Base-by-base conservation (phyloP, 2,329 filamentous ascomycete species). In the Diaporthe eres region DNA sequence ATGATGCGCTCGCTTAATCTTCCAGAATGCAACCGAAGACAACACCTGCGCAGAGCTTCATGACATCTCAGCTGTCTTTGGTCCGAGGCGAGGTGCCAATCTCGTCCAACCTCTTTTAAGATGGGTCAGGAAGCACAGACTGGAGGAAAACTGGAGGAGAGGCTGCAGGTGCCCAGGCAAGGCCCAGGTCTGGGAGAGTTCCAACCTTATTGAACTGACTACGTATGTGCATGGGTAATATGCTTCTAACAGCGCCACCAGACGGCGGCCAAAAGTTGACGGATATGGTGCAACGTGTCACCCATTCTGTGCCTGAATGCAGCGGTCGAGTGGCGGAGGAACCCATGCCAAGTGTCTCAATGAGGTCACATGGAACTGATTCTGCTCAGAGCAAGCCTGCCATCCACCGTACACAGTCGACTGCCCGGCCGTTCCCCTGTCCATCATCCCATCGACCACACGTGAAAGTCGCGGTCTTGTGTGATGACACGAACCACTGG, bases 221-320 rank as follows among this genome's bases (percentile, higher is more conserved):
- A 37, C 25, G 28, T 22, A 49, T n/a, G 42, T 58, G 74, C 77
- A 67, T 57, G 71, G 72, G 76, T 81, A 79, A 81, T 78, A 83
- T 81, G 76, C 9, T 81, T 82, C 76, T 80, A 77, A 82, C 82
- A 81, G 84, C 85, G 72, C 68, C 80, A 85, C 84, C 77, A 71
- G 68, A 71, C 71, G 79, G 79, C 78, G 79, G 77, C 80, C 80
- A 76, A 78, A 77, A 78, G 77, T 81, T 84, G 83, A 85, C 81
- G 83, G 84, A 80, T 82, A 82, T 77, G 80, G 85, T 86, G 82
- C 77, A 75, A 85, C 80, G 83, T 82, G 61, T 75, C 75, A 81
- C 82, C 51, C 17, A 19, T 61, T 53, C 34, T 70, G 49, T 70
- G 49, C 65, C 65, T 70, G 49, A 37, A 57, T 55, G 22, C 47